Evolutionary conservation across 2,329 filamentous ascomycete species (phyloP), one percentile per base, ranked within the genome.

Genomic region (Domatiomyces globalis): DNA sequence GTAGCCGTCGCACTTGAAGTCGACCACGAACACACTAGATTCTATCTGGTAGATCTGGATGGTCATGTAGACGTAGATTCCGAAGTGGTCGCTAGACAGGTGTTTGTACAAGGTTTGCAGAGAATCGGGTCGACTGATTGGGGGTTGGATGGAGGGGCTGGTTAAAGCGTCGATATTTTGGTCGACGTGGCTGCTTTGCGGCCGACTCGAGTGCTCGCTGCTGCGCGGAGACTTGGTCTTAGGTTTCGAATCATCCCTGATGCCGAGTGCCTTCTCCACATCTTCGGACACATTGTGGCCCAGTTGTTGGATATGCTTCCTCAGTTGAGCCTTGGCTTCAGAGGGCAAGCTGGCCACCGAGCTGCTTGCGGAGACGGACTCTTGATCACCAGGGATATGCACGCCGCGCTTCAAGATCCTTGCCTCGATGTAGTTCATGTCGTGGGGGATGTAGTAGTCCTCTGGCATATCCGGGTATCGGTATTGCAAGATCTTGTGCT

Each of bases 1-100:
- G 69, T 98, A 98, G 18, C 92, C 92, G 12, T 92, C 89, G 66
- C 90, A 96, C 66, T 95, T 96, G 75, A 98, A 98, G 67, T 98
- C 92, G 47, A 98, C 92, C 56, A 98, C 83, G 67, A 90, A 96
- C 58, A 92, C 90, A 51, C 86, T 84, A 52, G 82, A 81, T 66
- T 96, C 90, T 73, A 96, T 88, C 64, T 88, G 84, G 68, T 95
- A 95, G 49, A 95, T 83, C 66, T 95, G 92, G 57, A 98, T 95
- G 58, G 94, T 89, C 65, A 98, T 81, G 65, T 95, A 92, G 63
- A 96, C 84, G 65, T 85, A 90, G n/a, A 94, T 81, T 51, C 85
- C 84, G 57, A 62, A 56, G 44, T 60, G 50, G 22, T 58, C 55
- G 48, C 56, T 56, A 2, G 58, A 55, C n/a, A 57, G 48, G 43